Percentiles rank a stretch among this genome's conserved stretches.
These are phyloP conservation scores for Pyrrhoderma lamaoense DNA, from an alignment of 1,284 basidiomycete species.

Conservation along the genomic window DNA sequence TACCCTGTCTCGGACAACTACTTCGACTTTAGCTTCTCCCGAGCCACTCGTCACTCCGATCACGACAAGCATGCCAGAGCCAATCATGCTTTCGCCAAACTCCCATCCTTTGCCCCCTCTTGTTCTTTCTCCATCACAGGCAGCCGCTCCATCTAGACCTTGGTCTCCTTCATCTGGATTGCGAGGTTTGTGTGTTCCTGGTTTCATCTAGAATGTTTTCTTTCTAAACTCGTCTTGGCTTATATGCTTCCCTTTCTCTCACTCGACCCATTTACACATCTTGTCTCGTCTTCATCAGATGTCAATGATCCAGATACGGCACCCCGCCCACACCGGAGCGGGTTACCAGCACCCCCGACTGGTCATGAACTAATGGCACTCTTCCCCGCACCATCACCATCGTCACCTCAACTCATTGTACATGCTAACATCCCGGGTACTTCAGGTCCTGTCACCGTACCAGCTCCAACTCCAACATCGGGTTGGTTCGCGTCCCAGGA, in stretches of 20 bases:
- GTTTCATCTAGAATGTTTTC: neutral
- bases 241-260: no score
- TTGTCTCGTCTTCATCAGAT: no score
- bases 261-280: no score
- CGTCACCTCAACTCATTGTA: constrained; percentile 19
- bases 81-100: constrained; percentile 5
- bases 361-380: constrained; percentile 76
- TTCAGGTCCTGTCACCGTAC: neutral
- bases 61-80: constrained; percentile 6
- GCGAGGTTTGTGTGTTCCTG: constrained; percentile 2
- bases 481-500: constrained; percentile 66
- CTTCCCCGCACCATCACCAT: constrained; percentile 61
- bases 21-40: neutral
- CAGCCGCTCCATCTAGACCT: neutral
- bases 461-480: constrained; percentile 41
- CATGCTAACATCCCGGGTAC: neutral
- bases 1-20: neutral
- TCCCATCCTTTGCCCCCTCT: constrained; percentile 10
- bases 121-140: constrained; percentile 5
- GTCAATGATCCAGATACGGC: constrained; percentile 5
- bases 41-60: neutral
- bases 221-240: neutral
- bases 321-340: constrained; percentile 5
- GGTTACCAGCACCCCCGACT: constrained; percentile 55
- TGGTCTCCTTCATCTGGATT: constrained; percentile 12